Conservation (phyloP, 257 asterid genomes). For the Marsdenia floribunda region DNA sequence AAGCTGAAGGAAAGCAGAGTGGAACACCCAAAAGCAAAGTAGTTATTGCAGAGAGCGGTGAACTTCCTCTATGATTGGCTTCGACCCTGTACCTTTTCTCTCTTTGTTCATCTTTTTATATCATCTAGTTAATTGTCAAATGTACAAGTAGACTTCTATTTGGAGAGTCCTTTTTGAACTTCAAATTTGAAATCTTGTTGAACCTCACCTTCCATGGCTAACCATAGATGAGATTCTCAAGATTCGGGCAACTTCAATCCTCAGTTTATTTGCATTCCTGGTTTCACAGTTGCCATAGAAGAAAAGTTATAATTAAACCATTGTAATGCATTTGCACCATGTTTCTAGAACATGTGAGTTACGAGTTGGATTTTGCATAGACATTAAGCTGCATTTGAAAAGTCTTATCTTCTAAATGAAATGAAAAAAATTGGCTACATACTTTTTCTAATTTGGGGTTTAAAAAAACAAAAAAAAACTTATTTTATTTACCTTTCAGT, state of each 20-base stretch:
- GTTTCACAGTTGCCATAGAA: too few species aligned
- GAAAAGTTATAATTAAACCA: too few species aligned
- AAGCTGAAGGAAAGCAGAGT: conserved; percentile 87
- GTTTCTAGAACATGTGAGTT: too few species aligned
- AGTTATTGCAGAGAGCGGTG: conserved; percentile 70
- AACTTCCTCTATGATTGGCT: conserved; percentile 46
- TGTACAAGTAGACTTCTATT: not conserved
- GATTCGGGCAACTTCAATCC: not conserved
- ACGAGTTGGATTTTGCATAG: too few species aligned
- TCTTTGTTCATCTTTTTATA: not conserved
- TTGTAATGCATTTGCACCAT: too few species aligned
- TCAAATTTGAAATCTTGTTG: not conserved
- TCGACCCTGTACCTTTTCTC: not conserved
- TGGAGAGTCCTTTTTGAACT: not conserved
- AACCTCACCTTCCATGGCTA: not conserved
- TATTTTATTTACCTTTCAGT: too few species aligned
- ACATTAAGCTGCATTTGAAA: too few species aligned
- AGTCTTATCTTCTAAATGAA: too few species aligned
- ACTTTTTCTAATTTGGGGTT: too few species aligned
- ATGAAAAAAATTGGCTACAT: too few species aligned
- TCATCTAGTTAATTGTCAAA: not conserved
- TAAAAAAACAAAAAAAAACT: too few species aligned
- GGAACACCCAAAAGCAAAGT: conserved; percentile 87
- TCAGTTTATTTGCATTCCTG: too few species aligned
- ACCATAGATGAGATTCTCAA: not conserved